A percentile compares a stretch with the other conserved stretches of the same genome.
Conservation (phyloP, 192 early-diverging fungal genomes). For the Backusella australiensis region DNA sequence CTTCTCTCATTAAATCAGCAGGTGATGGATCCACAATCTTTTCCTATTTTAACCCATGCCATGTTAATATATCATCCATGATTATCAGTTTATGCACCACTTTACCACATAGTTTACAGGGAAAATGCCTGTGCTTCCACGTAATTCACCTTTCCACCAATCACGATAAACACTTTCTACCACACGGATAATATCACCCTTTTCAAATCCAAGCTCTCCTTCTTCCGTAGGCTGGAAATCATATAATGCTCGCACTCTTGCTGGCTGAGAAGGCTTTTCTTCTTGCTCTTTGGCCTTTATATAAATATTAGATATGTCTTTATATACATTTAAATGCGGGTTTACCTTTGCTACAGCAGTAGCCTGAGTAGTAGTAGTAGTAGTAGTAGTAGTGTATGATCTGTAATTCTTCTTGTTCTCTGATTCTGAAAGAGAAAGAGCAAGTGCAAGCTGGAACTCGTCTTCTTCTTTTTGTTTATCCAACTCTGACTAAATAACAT, state of each 20-base stretch:
- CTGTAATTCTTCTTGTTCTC: conserved; percentile 36
- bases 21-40: conserved; percentile 58
- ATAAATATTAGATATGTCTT: not conserved
- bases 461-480: conserved; percentile 94
- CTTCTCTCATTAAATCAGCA: conserved; percentile 49
- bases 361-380: conserved; percentile 56
- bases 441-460: conserved; percentile 91
- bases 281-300: conserved; percentile 18
- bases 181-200: conserved; percentile 88
- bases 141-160: conserved; percentile 96
- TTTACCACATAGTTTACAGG: conserved; percentile 93
- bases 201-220: conserved; percentile 87
- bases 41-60: conserved; percentile 36
- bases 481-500: conserved; percentile 46
- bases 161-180: conserved; percentile 94
- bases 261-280: conserved; percentile 49
- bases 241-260: conserved; percentile 88
- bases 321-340: not conserved
- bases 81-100: not conserved
- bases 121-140: conserved; percentile 89
- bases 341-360: not conserved
- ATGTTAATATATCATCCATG: not conserved
- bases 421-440: conserved; percentile 78
- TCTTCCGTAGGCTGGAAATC: conserved; percentile 89
- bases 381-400: conserved; percentile 51